Evolutionary conservation across 495 filamentous ascomycete genomes (phyloP), one percentile per base, ranked within the genome.

Genomic region (Hypoxylon intermedium): DNA sequence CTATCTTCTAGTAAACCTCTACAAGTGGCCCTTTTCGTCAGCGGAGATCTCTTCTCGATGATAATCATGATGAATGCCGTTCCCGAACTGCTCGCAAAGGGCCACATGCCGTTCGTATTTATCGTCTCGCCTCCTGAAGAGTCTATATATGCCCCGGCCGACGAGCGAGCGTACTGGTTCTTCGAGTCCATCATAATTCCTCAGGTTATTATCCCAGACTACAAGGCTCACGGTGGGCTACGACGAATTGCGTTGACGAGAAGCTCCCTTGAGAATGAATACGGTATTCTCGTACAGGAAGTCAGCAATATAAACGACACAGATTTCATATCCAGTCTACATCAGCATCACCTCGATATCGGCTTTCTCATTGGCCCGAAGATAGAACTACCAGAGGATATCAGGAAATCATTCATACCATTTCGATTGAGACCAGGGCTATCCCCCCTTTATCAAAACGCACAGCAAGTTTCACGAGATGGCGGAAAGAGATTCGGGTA

Each of bases 51-150:
- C 13, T 52, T 52, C 36, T 52, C 48, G 2, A 31, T 15, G 9
- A 15, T 52, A 4, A 52, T 42, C 21, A 41, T 41, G 48, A 52
- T 42, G 48, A n/a, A 52, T 6, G 2, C 31, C 36, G 48, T 52
- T 23, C 48, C 36, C 0, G 24, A 41, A 13, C 23, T 52, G 0
- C 36, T 52, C 6, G 20, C 23, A 4, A 23, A 28, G 23, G 48
- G 48, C 34, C 48, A 52, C 23, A 52, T 52, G 48, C 48, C 48
- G 13, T 52, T 41, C 18, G 36, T 52, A 5, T 52, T 52, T 13
- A 20, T 41, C 36, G 13, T 42, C 23, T 13, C 24, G 3, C 13
- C n/a, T 0, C 48, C 48, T 6, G 34, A 31, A n/a, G 21, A 23
- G 1, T 52, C 48, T 7, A 12, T 52, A 18, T 52, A 52, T n/a